A percentile compares a stretch with the other conserved stretches of the same genome.
phyloP scores from a whole-genome alignment of 192 early-diverging fungal species.

The Obelidium mucronatum region DNA sequence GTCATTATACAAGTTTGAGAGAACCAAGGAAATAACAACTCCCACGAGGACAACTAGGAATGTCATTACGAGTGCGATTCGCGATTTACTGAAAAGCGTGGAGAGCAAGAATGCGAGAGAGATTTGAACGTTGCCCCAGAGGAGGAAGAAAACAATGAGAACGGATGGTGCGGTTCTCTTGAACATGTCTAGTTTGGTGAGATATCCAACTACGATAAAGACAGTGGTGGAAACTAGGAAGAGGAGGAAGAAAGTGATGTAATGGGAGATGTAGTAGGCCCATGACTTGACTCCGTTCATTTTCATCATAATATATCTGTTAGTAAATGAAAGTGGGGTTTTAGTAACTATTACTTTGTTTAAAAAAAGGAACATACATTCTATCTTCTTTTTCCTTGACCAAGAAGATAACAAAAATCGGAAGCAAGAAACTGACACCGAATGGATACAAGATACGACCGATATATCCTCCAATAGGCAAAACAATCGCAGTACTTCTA shows the following conservation, averaged over 20 bases:
- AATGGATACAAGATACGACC: constrained; percentile 77
- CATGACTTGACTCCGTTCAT: constrained; percentile 76
- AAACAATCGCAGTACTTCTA: constrained; percentile 43
- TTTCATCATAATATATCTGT: constrained; percentile 72
- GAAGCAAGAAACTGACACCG: constrained; percentile 72
- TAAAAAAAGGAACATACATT: constrained; percentile 38
- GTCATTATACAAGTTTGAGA: constrained; percentile 47
- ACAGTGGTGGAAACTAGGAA: constrained; percentile 61
- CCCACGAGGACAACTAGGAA: constrained; percentile 71
- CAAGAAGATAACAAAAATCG: constrained; percentile 74
- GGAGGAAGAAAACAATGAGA: constrained; percentile 64
- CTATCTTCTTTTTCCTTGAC: constrained; percentile 77
- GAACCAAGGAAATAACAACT: constrained; percentile 66
- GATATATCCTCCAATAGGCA: constrained; percentile 64
- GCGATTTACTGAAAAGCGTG: constrained; percentile 65
- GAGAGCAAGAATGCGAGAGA: constrained; percentile 69
- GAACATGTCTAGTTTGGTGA: constrained; percentile 59
- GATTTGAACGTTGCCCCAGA: constrained; percentile 72
- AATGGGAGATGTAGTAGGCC: constrained; percentile 72
- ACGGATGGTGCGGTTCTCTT: constrained; percentile 53
- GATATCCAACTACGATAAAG: constrained; percentile 64
- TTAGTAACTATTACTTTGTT: neutral
- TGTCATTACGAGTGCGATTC: constrained; percentile 56
- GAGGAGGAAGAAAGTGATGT: constrained; percentile 68
- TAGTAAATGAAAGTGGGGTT: neutral